Percentiles rank a stretch among this genome's conserved stretches.
Conservation (phyloP, 2,329 filamentous ascomycete genomes). For the Aspergillus sp. region DNA sequence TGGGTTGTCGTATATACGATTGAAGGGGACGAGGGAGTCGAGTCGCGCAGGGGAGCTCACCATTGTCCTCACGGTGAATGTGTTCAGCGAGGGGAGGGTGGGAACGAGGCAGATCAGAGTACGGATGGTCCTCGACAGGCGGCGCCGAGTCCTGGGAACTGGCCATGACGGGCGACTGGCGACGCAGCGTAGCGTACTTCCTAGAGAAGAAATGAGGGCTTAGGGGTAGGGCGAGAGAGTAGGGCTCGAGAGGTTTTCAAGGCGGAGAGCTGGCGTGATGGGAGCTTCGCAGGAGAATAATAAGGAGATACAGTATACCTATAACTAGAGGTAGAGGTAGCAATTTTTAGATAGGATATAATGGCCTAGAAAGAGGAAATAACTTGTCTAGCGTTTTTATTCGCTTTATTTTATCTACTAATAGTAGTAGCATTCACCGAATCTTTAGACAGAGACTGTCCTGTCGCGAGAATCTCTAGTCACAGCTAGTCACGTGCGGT, state of each 20-base stretch:
- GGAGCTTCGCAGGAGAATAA: constrained; percentile 17
- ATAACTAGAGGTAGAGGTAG: too few relatives aligned
- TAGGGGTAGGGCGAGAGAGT: constrained; percentile 39
- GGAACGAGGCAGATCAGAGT: constrained; percentile 21
- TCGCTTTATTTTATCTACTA: too few relatives aligned
- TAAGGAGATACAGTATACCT: too few relatives aligned
- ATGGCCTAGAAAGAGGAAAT: too few relatives aligned
- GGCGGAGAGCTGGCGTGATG: constrained; percentile 11
- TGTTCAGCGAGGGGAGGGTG: constrained; percentile 15
- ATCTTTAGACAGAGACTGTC: too few relatives aligned
- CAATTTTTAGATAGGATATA: too few relatives aligned
- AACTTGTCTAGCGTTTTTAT: too few relatives aligned
- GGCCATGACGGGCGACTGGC: constrained; percentile 22
- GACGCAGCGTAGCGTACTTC: constrained; percentile 23
- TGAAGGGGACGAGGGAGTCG: constrained; percentile 3
- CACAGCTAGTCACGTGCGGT: too few relatives aligned
- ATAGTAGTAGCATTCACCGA: too few relatives aligned
- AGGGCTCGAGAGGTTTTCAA: constrained; percentile 28
- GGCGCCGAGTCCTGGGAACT: constrained; percentile 19
- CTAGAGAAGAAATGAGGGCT: constrained; percentile 41
- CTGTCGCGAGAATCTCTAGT: too few relatives aligned
- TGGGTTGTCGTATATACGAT: too few relatives aligned
- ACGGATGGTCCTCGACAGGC: constrained; percentile 20
- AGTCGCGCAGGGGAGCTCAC: constrained; percentile 17
- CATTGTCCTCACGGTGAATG: constrained; percentile 27